Evolutionary conservation across 306 rosid genomes (phyloP).

Genomic region (Ammopiptanthus mongolicus): DNA sequence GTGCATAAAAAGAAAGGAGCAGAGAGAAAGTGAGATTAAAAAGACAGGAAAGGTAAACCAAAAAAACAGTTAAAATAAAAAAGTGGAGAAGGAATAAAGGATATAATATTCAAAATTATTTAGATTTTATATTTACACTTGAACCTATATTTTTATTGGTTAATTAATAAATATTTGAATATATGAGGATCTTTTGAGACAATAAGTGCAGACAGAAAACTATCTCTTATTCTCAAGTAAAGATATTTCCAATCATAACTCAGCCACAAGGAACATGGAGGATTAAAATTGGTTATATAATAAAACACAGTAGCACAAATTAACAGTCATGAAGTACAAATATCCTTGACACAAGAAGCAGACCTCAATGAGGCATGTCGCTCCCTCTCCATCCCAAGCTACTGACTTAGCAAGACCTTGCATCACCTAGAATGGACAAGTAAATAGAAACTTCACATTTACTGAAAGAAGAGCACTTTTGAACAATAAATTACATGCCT

Average conservation of each 20-base stretch:
- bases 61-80: background rate
- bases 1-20: background rate
- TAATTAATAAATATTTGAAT: background rate
- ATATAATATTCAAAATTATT: background rate
- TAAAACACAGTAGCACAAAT: background rate
- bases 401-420: constrained; percentile 98
- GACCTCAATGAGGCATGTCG: constrained; percentile 96
- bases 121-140: background rate
- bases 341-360: constrained; percentile 23
- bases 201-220: background rate
- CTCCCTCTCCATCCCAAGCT: constrained; percentile 99
- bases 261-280: background rate
- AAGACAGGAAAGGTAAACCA: background rate
- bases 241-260: constrained; percentile 12
- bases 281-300: background rate
- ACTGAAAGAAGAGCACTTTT: background rate
- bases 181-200: background rate
- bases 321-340: background rate
- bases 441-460: background rate
- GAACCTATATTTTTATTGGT: background rate
- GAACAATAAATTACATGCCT: constrained; percentile 6
- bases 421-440: constrained; percentile 61
- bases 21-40: background rate
- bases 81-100: background rate
- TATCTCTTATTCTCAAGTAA: background rate